Percentiles rank a stretch among this genome's conserved stretches.
Evolutionary conservation across 2,329 filamentous ascomycete species (phyloP).

Genomic region (Pseudocercospora crystallina): DNA sequence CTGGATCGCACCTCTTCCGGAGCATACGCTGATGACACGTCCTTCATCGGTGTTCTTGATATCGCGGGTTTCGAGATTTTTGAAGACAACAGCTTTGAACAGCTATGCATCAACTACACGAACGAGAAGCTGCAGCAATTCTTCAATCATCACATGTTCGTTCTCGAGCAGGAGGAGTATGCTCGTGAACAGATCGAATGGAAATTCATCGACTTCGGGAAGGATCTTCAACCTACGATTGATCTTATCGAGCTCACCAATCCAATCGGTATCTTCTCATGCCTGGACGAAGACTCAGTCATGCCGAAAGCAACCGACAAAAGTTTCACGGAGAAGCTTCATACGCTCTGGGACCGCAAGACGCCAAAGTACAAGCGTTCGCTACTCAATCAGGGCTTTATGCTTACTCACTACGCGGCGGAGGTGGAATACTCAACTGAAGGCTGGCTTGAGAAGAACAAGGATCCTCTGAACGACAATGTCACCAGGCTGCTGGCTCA

Average conservation of each 20-base stretch:
- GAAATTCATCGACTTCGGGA: conserved; percentile 99
- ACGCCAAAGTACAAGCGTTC: conserved; percentile 89
- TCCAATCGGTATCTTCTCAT: conserved; percentile 98
- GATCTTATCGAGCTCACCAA: conserved; percentile 95
- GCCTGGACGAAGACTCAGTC: conserved; percentile 93
- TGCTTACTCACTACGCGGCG: conserved; percentile 94
- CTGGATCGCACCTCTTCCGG: conserved; percentile 73
- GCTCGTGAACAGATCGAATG: conserved; percentile 97
- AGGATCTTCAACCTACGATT: conserved; percentile 94
- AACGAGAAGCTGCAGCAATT: conserved; percentile 99
- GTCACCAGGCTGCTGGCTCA: conserved; percentile 82
- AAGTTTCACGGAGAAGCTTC: conserved; percentile 96
- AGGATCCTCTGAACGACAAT: conserved; percentile 96
- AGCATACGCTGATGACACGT: conserved; percentile 79
- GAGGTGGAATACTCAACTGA: conserved; percentile 97
- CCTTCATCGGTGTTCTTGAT: conserved; percentile 97
- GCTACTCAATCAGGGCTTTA: conserved; percentile 84
- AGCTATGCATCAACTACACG: conserved; percentile 99
- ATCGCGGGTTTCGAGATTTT: conserved; percentile 99
- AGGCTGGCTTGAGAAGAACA: conserved; percentile 98
- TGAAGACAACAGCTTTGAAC: conserved; percentile 96
- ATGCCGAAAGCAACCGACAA: conserved; percentile 99
- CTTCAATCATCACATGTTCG: conserved; percentile 99
- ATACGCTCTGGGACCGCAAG: conserved; percentile 94
- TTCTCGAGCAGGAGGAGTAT: conserved; percentile 97